A percentile compares a stretch with the other conserved stretches of the same genome.
These are phyloP conservation scores for Cryptococcus neoformans DNA, from an alignment of 1,284 basidiomycete genomes.

Conservation along the genomic window DNA sequence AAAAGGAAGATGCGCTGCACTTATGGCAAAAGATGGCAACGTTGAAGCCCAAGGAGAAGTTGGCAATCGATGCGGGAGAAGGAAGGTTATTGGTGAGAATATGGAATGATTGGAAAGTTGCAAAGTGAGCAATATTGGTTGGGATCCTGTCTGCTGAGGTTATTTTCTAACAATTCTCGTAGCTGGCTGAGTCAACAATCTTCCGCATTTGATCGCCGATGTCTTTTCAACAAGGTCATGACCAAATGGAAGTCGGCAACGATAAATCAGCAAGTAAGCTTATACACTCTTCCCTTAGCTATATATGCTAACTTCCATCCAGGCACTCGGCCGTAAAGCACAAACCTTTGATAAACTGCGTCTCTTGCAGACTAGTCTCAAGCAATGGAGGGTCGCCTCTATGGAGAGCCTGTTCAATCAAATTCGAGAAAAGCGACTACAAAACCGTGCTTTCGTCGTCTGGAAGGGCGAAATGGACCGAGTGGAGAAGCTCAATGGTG, in stretches of 20 bases:
- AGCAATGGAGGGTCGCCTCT: constrained; percentile 11
- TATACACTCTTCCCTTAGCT: neutral
- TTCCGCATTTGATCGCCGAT: constrained; percentile 6
- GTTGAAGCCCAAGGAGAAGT: constrained; percentile 10
- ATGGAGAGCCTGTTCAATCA: constrained; percentile 9
- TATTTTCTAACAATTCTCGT: no score
- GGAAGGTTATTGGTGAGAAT: constrained; percentile 7
- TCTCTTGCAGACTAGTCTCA: constrained; percentile 4
- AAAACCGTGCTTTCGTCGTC: neutral
- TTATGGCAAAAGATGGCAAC: constrained; percentile 17
- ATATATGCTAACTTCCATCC: neutral
- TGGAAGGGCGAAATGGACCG: constrained; percentile 5
- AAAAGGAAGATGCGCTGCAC: constrained; percentile 5
- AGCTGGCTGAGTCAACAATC: constrained; percentile 11
- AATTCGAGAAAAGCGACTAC: constrained; percentile 10
- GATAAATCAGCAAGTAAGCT: constrained; percentile 8
- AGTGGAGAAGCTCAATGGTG: constrained; percentile 7
- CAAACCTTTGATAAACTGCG: constrained; percentile 1
- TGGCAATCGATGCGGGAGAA: constrained; percentile 5
- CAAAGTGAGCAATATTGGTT: no score
- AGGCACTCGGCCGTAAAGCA: constrained; percentile 10
- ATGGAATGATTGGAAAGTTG: constrained; percentile 20
- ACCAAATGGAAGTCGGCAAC: constrained; percentile 8
- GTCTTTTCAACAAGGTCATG: constrained; percentile 9
- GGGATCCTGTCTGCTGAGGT: no score